Evolutionary conservation across 2,329 filamentous ascomycete genomes (phyloP).

Genomic region (Cercospora sesami): DNA sequence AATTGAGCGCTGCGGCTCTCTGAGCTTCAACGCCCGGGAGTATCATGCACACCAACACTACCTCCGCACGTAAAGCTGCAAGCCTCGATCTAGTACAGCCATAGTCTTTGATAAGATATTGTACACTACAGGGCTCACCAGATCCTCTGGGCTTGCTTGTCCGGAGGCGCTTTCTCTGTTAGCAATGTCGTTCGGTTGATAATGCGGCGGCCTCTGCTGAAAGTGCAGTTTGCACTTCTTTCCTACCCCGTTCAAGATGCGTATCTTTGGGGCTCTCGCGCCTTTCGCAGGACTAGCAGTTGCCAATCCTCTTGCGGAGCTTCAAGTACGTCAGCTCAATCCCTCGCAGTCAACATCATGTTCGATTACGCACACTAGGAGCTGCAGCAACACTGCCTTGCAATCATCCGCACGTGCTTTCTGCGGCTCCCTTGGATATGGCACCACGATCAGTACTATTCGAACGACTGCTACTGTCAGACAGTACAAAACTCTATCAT

Average conservation of each 20-base stretch:
- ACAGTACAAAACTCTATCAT: not conserved
- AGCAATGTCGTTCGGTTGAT: not conserved
- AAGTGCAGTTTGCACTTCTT: not conserved
- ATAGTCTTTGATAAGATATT: not conserved
- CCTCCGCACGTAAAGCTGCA: not conserved
- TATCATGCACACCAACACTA: not conserved
- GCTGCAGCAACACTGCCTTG: not conserved
- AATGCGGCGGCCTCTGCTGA: not conserved
- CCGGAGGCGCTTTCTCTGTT: not conserved
- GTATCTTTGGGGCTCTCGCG: not conserved
- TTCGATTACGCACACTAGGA: not conserved
- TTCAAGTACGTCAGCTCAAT: not conserved
- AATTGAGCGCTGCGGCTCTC: not conserved
- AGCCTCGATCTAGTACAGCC: not conserved
- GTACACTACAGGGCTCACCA: not conserved
- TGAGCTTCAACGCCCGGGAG: not conserved
- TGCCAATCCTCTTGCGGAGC: not conserved
- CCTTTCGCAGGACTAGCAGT: not conserved
- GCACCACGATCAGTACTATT: not conserved
- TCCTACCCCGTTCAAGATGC: not conserved
- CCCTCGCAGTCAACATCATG: not conserved
- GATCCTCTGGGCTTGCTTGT: not conserved
- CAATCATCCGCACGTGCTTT: not conserved
- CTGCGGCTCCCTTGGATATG: not conserved
- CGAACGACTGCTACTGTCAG: not conserved